These are phyloP conservation scores for Penstemon newberryi DNA, from an alignment of 257 asterid genomes.

Conservation along the genomic window DNA sequence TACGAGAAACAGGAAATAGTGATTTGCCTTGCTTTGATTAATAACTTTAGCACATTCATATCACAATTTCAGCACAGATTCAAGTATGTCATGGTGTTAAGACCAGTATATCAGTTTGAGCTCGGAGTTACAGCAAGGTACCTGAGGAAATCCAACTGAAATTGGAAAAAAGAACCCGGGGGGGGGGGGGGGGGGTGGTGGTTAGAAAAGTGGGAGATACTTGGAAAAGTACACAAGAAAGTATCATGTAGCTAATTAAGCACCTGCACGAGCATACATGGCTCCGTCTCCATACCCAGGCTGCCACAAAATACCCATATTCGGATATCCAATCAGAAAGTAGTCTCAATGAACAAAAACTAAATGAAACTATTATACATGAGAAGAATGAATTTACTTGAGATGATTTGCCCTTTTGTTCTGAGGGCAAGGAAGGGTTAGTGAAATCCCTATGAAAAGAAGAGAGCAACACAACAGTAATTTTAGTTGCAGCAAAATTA, in stretches of 20 bases:
- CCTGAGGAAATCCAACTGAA: slow-evolving; percentile 95
- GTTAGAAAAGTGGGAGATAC: slow-evolving; percentile 32
- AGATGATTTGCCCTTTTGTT: slow-evolving; percentile 89
- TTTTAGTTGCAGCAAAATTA: slow-evolving; percentile 29
- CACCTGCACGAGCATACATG: slow-evolving; percentile 66
- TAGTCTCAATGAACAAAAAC: slow-evolving; percentile 27
- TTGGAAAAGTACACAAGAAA: slow-evolving; percentile 3
- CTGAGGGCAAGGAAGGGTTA: slow-evolving; percentile 90
- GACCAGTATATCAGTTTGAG: slow-evolving; percentile 26
- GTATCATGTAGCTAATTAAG: slow-evolving; percentile 21
- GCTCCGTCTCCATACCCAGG: slow-evolving; percentile 81
- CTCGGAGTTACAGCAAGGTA: slow-evolving; percentile 24
- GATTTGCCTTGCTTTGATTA: slow-evolving; percentile 21
- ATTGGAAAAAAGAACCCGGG: slow-evolving; percentile 15
- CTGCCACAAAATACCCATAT: slow-evolving; percentile 42
- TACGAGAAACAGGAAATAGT: slow-evolving; percentile 18
- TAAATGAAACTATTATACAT: slow-evolving; percentile 19
- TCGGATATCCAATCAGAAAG: slow-evolving; percentile 32
- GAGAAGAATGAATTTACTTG: slow-evolving; percentile 62
- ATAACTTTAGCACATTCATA: slow-evolving; percentile 17
- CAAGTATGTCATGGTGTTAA: slow-evolving; percentile 22
- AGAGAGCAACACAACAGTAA: slow-evolving; percentile 30
- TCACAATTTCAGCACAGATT: slow-evolving; percentile 17
- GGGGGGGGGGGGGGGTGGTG: slow-evolving; percentile 6
- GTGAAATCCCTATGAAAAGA: slow-evolving; percentile 81